phyloP scores from a whole-genome alignment of 164 flowering plant genomes.

The Magnolia officinalis region DNA sequence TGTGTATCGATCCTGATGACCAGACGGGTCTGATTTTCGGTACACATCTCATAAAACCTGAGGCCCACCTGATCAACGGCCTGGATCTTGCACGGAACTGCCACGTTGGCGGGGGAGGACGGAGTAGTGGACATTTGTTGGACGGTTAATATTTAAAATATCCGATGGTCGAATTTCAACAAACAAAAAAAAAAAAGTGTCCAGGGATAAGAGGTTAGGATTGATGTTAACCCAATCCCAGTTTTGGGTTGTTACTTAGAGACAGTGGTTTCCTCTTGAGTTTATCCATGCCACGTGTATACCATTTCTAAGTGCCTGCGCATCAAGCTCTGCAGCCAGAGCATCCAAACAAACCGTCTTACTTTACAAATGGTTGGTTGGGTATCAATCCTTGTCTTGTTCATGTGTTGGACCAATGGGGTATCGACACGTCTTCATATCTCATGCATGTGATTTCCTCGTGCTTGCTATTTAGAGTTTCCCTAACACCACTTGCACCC shows the following conservation, averaged over 20 bases:
- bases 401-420: not conserved
- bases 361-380: constrained; percentile 9
- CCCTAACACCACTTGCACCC: not conserved
- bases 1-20: too few relatives aligned
- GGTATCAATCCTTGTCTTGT: constrained; percentile 8
- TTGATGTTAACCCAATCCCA: not conserved
- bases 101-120: too few relatives aligned
- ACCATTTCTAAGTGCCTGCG: not conserved
- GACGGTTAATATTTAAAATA: too few relatives aligned
- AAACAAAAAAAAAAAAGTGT: not conserved
- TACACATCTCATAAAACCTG: too few relatives aligned
- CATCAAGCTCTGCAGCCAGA: not conserved
- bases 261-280: not conserved
- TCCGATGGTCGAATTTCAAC: not conserved
- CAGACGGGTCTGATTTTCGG: too few relatives aligned
- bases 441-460: not conserved
- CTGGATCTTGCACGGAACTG: too few relatives aligned
- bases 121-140: too few relatives aligned
- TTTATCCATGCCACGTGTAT: not conserved
- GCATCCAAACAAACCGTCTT: not conserved
- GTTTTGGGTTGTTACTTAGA: not conserved
- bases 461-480: not conserved
- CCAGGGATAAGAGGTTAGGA: too few relatives aligned
- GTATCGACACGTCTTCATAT: not conserved
- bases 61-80: too few relatives aligned